A percentile compares a stretch with the other conserved stretches of the same genome.
These are phyloP conservation scores for Caulochytrium protostelioides DNA, from an alignment of 371 early-diverging fungal species.

Conservation along the genomic window DNA sequence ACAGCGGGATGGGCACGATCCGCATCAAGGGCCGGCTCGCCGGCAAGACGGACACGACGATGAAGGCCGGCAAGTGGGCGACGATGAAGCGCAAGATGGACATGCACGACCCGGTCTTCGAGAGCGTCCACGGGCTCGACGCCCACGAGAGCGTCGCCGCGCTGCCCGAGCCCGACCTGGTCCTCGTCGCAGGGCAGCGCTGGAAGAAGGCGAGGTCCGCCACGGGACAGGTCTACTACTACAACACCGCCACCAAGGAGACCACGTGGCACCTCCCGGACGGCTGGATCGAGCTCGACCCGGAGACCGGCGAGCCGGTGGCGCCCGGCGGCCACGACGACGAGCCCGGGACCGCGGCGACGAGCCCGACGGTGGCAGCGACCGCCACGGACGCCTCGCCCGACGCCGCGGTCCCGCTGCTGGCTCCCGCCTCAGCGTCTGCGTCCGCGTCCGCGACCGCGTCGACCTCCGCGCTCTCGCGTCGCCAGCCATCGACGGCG, in stretches of 20 bases:
- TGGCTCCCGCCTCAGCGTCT: too few species aligned
- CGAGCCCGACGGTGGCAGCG: too few species aligned
- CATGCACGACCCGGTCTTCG: neutral
- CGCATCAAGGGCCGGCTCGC: neutral
- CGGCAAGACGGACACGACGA: neutral
- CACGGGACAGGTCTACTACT: constrained; percentile 16
- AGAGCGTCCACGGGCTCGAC: neutral
- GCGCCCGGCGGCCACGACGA: too few species aligned
- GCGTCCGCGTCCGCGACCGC: too few species aligned
- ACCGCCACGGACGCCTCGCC: too few species aligned
- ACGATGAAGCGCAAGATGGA: neutral
- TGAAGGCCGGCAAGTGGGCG: neutral
- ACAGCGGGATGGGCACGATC: neutral
- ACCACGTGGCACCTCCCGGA: constrained; percentile 19
- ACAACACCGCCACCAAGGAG: constrained; percentile 9
- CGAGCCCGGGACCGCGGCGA: too few species aligned
- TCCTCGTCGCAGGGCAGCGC: constrained; percentile 12
- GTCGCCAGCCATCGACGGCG: too few species aligned
- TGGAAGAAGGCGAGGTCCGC: constrained; percentile 18
- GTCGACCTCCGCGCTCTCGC: too few species aligned
- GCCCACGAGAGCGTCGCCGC: neutral
- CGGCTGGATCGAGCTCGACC: constrained; percentile 6
- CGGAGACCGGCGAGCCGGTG: constrained; percentile 7
- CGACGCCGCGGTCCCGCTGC: too few species aligned
- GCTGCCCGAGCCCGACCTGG: constrained; percentile 15